phyloP scores from a whole-genome alignment of 164 flowering plant genomes.

The Tetrastigma voinierianum region DNA sequence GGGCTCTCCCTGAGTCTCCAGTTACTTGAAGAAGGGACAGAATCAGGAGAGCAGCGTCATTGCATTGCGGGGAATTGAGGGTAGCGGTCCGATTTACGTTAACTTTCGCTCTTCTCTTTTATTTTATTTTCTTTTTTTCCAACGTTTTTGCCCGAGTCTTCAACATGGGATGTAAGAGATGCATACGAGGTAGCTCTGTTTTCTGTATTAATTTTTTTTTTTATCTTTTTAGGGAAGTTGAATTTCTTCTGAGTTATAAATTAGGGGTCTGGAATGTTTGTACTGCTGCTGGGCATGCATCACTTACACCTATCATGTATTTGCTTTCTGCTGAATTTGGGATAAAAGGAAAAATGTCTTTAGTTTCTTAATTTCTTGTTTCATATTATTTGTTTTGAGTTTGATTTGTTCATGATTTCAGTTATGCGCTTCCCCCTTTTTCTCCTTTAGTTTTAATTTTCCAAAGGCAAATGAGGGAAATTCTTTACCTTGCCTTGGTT shows the following conservation, averaged over 20 bases:
- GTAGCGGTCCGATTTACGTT: conserved; percentile 70
- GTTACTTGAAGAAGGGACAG: conserved; percentile 25
- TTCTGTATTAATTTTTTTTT: background rate
- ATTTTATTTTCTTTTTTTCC: conserved; percentile 8
- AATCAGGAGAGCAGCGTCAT: conserved; percentile 53
- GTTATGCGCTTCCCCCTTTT: background rate
- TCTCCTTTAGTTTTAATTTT: no score
- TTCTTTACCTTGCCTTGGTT: no score
- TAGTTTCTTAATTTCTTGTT: background rate
- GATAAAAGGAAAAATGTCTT: background rate
- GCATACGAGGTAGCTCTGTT: conserved; percentile 59
- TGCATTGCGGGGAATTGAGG: conserved; percentile 90
- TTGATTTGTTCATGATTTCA: background rate
- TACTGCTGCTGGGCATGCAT: conserved; percentile 65
- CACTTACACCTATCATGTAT: conserved; percentile 60
- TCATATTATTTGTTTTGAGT: background rate
- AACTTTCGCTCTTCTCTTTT: conserved; percentile 9
- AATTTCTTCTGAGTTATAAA: background rate
- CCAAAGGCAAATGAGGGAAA: no score
- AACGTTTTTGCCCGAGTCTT: conserved; percentile 3
- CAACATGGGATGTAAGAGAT: conserved; percentile 71
- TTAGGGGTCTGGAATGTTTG: background rate
- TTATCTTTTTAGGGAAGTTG: background rate
- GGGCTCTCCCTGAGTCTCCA: conserved; percentile 55
- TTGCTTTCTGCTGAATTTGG: conserved; percentile 9